Conservation (phyloP, 179 eudicot genomes). For the Vitellaria paradoxa region DNA sequence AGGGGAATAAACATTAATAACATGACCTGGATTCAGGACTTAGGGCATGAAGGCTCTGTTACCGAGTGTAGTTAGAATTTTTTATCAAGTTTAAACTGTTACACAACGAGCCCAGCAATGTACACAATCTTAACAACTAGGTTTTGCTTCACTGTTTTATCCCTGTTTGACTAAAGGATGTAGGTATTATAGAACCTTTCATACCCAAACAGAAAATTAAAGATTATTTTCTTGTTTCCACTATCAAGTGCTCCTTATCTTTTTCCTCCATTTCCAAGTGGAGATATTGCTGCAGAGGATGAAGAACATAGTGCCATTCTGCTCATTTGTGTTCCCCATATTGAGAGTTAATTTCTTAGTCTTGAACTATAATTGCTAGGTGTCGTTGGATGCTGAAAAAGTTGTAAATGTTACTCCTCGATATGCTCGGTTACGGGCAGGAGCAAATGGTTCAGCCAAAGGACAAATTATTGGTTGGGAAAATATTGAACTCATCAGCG, state of each 20-base stretch:
- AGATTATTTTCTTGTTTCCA: neutral
- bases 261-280: neutral
- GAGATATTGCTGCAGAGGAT: neutral
- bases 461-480: slow-evolving; percentile 99
- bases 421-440: slow-evolving; percentile 77
- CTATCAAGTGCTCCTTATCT: neutral
- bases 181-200: neutral
- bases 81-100: no score
- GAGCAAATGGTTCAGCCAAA: slow-evolving; percentile 75
- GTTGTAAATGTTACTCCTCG: slow-evolving; percentile 97
- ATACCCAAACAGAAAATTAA: neutral
- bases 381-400: slow-evolving; percentile 87
- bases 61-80: no score
- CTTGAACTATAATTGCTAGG: slow-evolving; percentile 38
- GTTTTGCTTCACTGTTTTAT: neutral
- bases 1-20: no score
- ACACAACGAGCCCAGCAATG: no score
- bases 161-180: neutral
- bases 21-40: no score
- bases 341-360: slow-evolving; percentile 4
- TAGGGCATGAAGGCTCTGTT: no score
- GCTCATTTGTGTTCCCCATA: neutral
- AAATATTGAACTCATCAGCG: slow-evolving; percentile 93
- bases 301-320: neutral
- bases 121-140: no score